Percentiles rank a stretch among this genome's conserved stretches.
Conservation (phyloP, 1,139 yeast species). For the Candida sojae region DNA sequence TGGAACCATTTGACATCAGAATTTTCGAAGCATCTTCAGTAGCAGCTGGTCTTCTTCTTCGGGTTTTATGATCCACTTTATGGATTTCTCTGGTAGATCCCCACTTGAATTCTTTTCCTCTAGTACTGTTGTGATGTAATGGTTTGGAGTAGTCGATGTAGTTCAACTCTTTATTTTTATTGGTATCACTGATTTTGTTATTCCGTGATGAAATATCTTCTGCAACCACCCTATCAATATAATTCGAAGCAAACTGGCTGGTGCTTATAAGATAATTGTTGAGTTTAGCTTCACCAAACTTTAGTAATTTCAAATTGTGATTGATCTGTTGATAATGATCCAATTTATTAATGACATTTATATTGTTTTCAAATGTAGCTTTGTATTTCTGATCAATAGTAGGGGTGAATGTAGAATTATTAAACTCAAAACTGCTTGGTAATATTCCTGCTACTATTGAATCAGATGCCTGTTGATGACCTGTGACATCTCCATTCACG, state of each 20-base stretch:
- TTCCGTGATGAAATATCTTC: slow-evolving; percentile 33
- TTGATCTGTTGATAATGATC: slow-evolving; percentile 30
- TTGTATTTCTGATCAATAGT: slow-evolving; percentile 15
- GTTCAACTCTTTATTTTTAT: slow-evolving; percentile 17
- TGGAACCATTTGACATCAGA: slow-evolving; percentile 9
- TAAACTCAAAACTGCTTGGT: slow-evolving; percentile 4
- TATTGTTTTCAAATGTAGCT: slow-evolving; percentile 24
- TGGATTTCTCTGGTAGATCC: slow-evolving; percentile 29
- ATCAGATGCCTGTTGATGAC: background rate
- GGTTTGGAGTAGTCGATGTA: slow-evolving; percentile 18
- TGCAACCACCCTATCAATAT: slow-evolving; percentile 38
- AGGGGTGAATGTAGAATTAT: background rate
- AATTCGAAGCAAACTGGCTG: slow-evolving; percentile 30
- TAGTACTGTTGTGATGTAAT: slow-evolving; percentile 21
- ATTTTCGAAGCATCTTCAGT: slow-evolving; percentile 9
- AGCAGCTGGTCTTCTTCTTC: slow-evolving; percentile 14
- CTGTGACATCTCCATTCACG: background rate
- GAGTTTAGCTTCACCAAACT: slow-evolving; percentile 29
- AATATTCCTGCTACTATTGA: slow-evolving; percentile 12
- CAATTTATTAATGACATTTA: slow-evolving; percentile 27
- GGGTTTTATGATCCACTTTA: slow-evolving; percentile 16
- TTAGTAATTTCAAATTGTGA: slow-evolving; percentile 27
- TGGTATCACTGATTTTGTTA: slow-evolving; percentile 19
- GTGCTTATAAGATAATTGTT: slow-evolving; percentile 26
- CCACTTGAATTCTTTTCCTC: slow-evolving; percentile 34